Evolutionary conservation across 139 green algal genomes (phyloP).

Genomic region (Chlorella sp.): DNA sequence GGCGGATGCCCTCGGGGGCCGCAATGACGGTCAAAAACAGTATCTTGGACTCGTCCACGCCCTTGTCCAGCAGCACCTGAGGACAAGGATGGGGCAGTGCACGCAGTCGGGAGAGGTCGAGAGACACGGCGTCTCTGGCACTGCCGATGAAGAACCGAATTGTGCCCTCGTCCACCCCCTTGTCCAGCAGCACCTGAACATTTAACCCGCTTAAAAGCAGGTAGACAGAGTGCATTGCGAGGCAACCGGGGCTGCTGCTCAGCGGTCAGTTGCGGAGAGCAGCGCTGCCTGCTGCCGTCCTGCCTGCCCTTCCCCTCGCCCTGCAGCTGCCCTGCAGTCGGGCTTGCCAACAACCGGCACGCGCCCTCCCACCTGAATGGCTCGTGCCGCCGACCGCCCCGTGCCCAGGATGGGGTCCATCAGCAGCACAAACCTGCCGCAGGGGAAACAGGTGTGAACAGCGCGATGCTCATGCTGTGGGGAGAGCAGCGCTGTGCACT

Average conservation of each 20-base stretch:
- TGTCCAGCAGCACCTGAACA: slow-evolving; percentile 76
- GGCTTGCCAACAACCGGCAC: too few relatives aligned
- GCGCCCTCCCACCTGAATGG: too few relatives aligned
- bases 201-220: not conserved
- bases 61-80: slow-evolving; percentile 89
- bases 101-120: too few relatives aligned
- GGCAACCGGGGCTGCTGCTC: too few relatives aligned
- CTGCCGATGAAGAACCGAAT: slow-evolving; percentile 87
- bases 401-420: slow-evolving; percentile 96
- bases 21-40: slow-evolving; percentile 97
- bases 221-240: too few relatives aligned
- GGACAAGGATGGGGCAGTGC: not conserved
- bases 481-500: too few relatives aligned
- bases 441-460: too few relatives aligned
- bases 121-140: too few relatives aligned
- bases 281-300: too few relatives aligned
- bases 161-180: slow-evolving; percentile 87
- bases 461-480: too few relatives aligned
- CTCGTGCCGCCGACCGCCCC: slow-evolving; percentile 74
- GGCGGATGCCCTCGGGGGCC: slow-evolving; percentile 91
- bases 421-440: slow-evolving; percentile 83
- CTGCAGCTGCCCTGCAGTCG: too few relatives aligned
- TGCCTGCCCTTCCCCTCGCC: slow-evolving; percentile 53
- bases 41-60: slow-evolving; percentile 89
- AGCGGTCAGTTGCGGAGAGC: too few relatives aligned